A percentile compares a stretch with the other conserved stretches of the same genome.
phyloP scores from a whole-genome alignment of 768 basidiomycete genomes.

The Tylopilus vinaceipallidus region DNA sequence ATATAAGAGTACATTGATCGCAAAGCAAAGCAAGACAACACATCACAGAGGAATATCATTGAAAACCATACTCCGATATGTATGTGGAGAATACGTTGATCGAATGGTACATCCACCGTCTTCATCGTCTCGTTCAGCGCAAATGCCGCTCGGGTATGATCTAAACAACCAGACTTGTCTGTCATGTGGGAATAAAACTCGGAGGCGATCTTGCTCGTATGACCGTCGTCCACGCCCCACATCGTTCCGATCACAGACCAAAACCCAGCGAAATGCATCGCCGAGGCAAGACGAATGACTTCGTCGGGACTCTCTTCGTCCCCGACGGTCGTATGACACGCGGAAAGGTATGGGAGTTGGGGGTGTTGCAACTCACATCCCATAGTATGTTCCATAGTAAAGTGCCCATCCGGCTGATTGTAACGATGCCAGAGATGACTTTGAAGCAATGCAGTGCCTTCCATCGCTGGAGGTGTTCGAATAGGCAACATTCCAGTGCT shows the following conservation, averaged over 20 bases:
- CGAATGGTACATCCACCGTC: neutral
- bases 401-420: neutral
- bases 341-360: constrained; percentile 2
- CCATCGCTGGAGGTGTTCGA: no score
- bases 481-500: no score
- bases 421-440: no score
- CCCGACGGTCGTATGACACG: neutral
- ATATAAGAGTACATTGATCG: no score
- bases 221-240: neutral
- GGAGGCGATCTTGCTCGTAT: neutral
- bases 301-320: constrained; percentile 1
- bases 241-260: constrained; percentile 7
- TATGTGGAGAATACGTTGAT: neutral
- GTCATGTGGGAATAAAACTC: neutral
- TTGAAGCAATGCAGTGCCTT: no score
- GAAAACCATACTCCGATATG: neutral
- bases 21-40: neutral
- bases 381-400: neutral
- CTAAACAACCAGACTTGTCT: neutral
- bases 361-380: neutral
- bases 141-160: neutral
- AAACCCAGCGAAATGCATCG: constrained; percentile 8
- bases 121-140: neutral
- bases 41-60: no score
- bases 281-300: neutral